These are phyloP conservation scores for Arthrocladium fulminans DNA, from an alignment of 2,329 filamentous ascomycete species.

Conservation along the genomic window DNA sequence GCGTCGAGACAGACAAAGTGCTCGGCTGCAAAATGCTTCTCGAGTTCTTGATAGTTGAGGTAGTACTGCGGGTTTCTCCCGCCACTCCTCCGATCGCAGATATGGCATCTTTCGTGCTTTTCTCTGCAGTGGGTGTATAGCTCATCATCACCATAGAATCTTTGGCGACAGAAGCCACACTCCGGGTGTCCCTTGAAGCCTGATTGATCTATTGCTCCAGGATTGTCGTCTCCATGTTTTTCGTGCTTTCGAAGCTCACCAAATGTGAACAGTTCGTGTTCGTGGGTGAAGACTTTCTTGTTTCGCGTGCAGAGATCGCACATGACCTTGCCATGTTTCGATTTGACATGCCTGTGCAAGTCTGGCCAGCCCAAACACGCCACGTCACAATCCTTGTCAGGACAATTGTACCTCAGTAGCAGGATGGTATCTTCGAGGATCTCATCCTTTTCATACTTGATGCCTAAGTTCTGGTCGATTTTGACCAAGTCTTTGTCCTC, in stretches of 20 bases:
- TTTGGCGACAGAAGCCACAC: constrained; percentile 81
- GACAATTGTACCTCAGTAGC: constrained; percentile 88
- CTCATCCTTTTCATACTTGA: constrained; percentile 78
- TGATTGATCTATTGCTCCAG: constrained; percentile 81
- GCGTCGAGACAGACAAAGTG: constrained; percentile 78
- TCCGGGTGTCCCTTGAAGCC: constrained; percentile 94
- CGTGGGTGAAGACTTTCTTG: constrained; percentile 97
- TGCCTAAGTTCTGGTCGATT: constrained; percentile 76
- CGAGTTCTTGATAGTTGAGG: constrained; percentile 74
- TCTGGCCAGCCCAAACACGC: constrained; percentile 75
- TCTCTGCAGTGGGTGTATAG: constrained; percentile 87
- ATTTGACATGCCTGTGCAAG: constrained; percentile 71
- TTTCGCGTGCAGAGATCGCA: constrained; percentile 80
- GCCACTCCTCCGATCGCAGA: constrained; percentile 65
- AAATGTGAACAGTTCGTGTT: constrained; percentile 83
- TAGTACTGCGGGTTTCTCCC: constrained; percentile 78
- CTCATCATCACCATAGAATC: constrained; percentile 95
- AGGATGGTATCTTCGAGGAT: constrained; percentile 87
- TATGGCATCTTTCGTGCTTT: constrained; percentile 88
- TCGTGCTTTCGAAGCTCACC: constrained; percentile 80
- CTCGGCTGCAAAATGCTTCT: constrained; percentile 76
- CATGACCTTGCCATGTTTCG: constrained; percentile 64
- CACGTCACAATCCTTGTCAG: constrained; percentile 72
- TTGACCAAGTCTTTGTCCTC: constrained; percentile 61
- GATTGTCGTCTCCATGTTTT: constrained; percentile 79